A percentile compares a stretch with the other conserved stretches of the same genome.
phyloP scores from a whole-genome alignment of 1,284 basidiomycete species.

The Sporisorium iseilematis-ciliati region DNA sequence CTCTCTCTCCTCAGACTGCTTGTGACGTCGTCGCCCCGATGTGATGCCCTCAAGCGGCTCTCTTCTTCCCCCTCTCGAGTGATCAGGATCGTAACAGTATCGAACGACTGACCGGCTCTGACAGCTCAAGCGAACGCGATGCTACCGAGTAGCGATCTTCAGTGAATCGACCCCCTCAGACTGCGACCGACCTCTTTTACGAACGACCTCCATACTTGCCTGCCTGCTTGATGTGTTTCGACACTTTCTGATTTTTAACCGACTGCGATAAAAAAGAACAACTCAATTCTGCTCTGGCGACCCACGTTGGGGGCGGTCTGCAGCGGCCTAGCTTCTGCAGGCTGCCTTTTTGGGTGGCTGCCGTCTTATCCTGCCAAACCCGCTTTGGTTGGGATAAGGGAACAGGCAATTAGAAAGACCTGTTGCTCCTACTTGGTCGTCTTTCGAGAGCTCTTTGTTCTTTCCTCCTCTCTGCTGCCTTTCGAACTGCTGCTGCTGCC shows the following conservation, averaged over 20 bases:
- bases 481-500: slow-evolving; percentile 6
- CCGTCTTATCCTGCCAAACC: slow-evolving; percentile 38
- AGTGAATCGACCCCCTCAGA: slow-evolving; percentile 5
- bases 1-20: neutral
- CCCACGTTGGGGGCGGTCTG: slow-evolving; percentile 36
- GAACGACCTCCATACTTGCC: slow-evolving; percentile 24
- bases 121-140: slow-evolving; percentile 6
- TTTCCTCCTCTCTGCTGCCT: slow-evolving; percentile 23
- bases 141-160: neutral
- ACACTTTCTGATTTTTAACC: slow-evolving; percentile 8
- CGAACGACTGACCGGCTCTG: slow-evolving; percentile 18
- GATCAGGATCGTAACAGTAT: slow-evolving; percentile 4
- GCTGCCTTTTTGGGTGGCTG: slow-evolving; percentile 29
- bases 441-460: slow-evolving; percentile 4
- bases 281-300: slow-evolving; percentile 44
- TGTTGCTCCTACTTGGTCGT: slow-evolving; percentile 46
- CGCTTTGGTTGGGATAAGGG: slow-evolving; percentile 31
- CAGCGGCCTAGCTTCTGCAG: neutral
- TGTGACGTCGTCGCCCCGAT: slow-evolving; percentile 29
- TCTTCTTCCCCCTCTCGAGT: slow-evolving; percentile 10
- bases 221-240: slow-evolving; percentile 24
- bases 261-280: slow-evolving; percentile 19
- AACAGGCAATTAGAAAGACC: slow-evolving; percentile 49
- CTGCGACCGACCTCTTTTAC: slow-evolving; percentile 6
- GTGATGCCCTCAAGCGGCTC: slow-evolving; percentile 49